These are phyloP conservation scores for Selaginella tamariscina DNA, from an alignment of 75 land plant species.

Conservation along the genomic window DNA sequence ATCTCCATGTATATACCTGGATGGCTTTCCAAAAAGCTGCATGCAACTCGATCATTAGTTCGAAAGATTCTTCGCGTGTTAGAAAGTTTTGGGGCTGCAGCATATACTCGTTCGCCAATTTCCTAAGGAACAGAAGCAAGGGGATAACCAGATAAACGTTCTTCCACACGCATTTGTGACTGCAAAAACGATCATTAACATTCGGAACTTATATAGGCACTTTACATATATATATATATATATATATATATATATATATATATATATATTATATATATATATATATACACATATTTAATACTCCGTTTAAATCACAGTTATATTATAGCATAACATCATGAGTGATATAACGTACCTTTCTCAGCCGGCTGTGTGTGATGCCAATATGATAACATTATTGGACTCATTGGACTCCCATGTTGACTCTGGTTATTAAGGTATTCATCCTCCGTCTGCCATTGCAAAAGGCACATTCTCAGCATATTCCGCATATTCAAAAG, in stretches of 20 bases:
- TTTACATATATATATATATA: no score
- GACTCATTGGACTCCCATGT: constrained; percentile 1
- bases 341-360: neutral
- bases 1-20: no score
- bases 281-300: no score
- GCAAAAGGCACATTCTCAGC: constrained; percentile 13
- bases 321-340: no score
- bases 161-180: no score
- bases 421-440: neutral
- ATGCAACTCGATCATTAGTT: constrained; percentile 25
- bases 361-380: constrained; percentile 15
- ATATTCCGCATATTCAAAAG: neutral
- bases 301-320: no score
- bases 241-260: no score
- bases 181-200: no score
- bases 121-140: constrained; percentile 32
- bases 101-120: constrained; percentile 32
- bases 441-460: constrained; percentile 18
- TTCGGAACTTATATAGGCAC: no score
- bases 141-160: constrained; percentile 12
- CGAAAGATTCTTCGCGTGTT: constrained; percentile 8
- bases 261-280: no score
- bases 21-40: constrained; percentile 24
- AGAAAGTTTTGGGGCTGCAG: no score
- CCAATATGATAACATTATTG: constrained; percentile 18